Percentiles rank a stretch among this genome's conserved stretches.
Conservation (phyloP, 2,329 filamentous ascomycete genomes). For the Exophiala sp. region DNA sequence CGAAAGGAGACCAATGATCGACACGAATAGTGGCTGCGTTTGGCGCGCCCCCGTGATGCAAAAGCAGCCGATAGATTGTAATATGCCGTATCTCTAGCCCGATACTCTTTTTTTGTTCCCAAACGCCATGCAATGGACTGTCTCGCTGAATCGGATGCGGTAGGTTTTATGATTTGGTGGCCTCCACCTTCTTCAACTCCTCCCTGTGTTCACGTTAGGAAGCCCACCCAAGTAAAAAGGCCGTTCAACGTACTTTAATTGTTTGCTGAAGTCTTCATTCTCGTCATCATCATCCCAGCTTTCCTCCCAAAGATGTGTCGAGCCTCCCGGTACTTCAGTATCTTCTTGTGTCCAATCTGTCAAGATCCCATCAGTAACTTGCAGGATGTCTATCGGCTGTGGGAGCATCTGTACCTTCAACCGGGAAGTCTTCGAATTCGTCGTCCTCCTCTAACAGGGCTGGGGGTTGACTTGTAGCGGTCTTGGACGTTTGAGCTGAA, state of each 20-base stretch:
- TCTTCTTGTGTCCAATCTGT: conserved; percentile 92
- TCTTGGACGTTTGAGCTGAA: conserved; percentile 46
- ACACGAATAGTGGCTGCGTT: conserved; percentile 1
- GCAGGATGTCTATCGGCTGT: no score
- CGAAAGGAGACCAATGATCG: conserved; percentile 17
- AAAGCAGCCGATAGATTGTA: conserved; percentile 8
- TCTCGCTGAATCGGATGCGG: conserved; percentile 41
- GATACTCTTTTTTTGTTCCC: conserved; percentile 6
- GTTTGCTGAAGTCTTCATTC: conserved; percentile 90
- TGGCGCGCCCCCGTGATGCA: conserved; percentile 12
- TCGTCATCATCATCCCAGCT: conserved; percentile 99
- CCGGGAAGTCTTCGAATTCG: conserved; percentile 98
- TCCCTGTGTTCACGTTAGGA: conserved; percentile 44
- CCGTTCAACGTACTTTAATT: conserved; percentile 70
- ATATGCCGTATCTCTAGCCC: conserved; percentile 11
- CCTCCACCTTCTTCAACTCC: conserved; percentile 91
- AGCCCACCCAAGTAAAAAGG: neutral
- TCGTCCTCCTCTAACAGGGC: conserved; percentile 89
- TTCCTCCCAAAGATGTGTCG: conserved; percentile 93
- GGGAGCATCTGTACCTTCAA: conserved; percentile 66
- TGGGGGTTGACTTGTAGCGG: conserved; percentile 55
- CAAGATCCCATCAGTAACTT: neutral
- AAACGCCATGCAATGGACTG: conserved; percentile 18
- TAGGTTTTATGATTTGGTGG: conserved; percentile 21
- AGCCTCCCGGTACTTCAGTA: conserved; percentile 60